Conservation (phyloP, 1,139 yeast genomes). For the Kazachstania sp. region DNA sequence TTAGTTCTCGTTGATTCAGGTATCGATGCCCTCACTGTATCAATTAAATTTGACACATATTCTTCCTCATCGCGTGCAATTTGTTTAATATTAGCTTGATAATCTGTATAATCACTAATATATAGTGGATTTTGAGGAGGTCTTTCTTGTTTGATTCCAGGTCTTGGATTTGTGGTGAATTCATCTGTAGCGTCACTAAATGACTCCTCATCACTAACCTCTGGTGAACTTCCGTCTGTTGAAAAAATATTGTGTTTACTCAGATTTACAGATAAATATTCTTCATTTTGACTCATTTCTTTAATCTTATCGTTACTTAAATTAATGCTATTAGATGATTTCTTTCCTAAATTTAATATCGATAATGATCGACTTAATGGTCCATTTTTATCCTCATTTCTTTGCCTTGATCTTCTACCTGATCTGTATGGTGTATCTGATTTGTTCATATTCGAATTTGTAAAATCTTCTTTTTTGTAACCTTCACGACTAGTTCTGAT, state of each 20-base stretch:
- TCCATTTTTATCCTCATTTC: background rate
- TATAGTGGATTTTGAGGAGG: constrained; percentile 5
- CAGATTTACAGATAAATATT: background rate
- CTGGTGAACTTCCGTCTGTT: background rate
- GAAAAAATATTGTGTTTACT: background rate
- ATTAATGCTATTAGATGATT: background rate
- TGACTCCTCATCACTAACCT: background rate
- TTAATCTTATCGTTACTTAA: background rate
- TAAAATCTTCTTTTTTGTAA: background rate
- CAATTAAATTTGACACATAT: constrained; percentile 7
- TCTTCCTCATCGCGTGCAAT: constrained; percentile 3
- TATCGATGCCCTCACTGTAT: constrained; percentile 4
- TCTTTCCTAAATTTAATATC: background rate
- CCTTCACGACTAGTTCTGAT: background rate
- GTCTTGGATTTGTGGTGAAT: background rate
- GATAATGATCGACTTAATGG: background rate
- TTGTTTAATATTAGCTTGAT: constrained; percentile 1
- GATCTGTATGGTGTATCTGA: background rate
- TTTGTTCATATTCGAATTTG: background rate
- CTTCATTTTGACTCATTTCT: background rate
- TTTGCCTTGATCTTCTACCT: background rate
- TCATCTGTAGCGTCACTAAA: background rate
- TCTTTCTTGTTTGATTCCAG: background rate
- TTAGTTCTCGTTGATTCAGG: background rate
- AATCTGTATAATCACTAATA: constrained; percentile 10